phyloP scores from a whole-genome alignment of 129 eudicot species.

The Tanacetum coccineum region DNA sequence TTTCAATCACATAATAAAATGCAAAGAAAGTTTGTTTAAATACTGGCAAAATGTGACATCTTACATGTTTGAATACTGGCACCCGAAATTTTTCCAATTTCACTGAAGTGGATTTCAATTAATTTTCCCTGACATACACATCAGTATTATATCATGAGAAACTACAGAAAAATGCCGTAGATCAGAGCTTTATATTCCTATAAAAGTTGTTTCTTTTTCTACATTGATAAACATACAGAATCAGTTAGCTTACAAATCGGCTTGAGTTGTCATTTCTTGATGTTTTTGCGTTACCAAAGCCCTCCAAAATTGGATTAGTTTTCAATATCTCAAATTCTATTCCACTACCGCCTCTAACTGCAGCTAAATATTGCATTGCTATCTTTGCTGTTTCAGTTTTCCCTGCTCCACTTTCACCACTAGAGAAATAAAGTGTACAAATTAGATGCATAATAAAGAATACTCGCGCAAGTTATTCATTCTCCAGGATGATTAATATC shows the following conservation, averaged over 20 bases:
- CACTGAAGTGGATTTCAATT: conserved; percentile 88
- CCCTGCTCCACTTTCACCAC: conserved; percentile 98
- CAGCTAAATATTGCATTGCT: conserved; percentile 95
- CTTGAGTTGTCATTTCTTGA: conserved; percentile 83
- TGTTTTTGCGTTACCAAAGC: conserved; percentile 93
- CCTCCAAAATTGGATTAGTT: conserved; percentile 84
- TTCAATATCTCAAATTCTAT: conserved; percentile 78
- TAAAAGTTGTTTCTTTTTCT: conserved; percentile 9
- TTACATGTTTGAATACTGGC: conserved; percentile 94
- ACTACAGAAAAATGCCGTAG: too few relatives aligned
- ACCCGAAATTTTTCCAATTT: conserved; percentile 84
- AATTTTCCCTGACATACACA: conserved; percentile 65
- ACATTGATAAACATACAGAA: conserved; percentile 1
- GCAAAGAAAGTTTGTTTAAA: not conserved
- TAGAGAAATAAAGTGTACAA: conserved; percentile 26
- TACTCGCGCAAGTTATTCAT: not conserved
- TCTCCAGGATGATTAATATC: not conserved
- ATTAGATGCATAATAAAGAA: conserved; percentile 11
- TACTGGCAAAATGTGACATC: conserved; percentile 21
- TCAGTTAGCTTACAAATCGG: conserved; percentile 66
- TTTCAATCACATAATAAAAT: conserved; percentile 11
- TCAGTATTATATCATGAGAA: not conserved
- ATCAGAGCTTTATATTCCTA: conserved; percentile 17
- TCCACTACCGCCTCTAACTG: conserved; percentile 92
- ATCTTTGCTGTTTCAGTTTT: conserved; percentile 94